Conservation (phyloP, 345 rosid genomes). For the Hirschfeldia incana region DNA sequence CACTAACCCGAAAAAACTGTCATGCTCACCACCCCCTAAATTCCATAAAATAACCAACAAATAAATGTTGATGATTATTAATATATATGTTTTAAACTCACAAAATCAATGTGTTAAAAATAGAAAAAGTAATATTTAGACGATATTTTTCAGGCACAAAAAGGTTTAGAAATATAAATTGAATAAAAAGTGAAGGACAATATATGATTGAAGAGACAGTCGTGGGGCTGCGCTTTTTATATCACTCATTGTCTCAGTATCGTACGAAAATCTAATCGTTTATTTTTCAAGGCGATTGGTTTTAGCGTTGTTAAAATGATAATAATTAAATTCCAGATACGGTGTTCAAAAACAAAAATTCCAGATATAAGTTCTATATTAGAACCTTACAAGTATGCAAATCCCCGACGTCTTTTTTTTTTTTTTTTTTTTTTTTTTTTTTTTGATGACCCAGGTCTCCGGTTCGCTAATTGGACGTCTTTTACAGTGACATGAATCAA, state of each 20-base stretch:
- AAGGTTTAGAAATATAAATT: neutral
- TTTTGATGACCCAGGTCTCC: too few species aligned
- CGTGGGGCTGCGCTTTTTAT: constrained; percentile 28
- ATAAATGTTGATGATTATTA: neutral
- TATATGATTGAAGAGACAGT: constrained; percentile 30
- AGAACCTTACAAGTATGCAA: constrained; percentile 18
- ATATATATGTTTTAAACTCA: neutral
- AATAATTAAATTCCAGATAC: neutral
- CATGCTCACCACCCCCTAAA: neutral
- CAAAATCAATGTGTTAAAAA: neutral
- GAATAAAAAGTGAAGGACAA: constrained; percentile 24
- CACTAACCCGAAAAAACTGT: neutral
- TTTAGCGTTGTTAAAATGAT: neutral
- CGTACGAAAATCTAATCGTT: constrained; percentile 12
- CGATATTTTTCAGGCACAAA: neutral
- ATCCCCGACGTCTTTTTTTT: constrained; percentile 26
- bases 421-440: too few species aligned
- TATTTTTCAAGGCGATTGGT: neutral
- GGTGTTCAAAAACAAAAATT: neutral
- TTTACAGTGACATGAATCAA: constrained; percentile 20
- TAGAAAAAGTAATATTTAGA: neutral
- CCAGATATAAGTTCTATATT: neutral
- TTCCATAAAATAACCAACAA: neutral
- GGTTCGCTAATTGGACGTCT: too few species aligned
- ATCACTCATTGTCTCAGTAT: constrained; percentile 9